A percentile compares a stretch with the other conserved stretches of the same genome.
phyloP scores from a whole-genome alignment of 208 protist species.

The Strigomonas galati region DNA sequence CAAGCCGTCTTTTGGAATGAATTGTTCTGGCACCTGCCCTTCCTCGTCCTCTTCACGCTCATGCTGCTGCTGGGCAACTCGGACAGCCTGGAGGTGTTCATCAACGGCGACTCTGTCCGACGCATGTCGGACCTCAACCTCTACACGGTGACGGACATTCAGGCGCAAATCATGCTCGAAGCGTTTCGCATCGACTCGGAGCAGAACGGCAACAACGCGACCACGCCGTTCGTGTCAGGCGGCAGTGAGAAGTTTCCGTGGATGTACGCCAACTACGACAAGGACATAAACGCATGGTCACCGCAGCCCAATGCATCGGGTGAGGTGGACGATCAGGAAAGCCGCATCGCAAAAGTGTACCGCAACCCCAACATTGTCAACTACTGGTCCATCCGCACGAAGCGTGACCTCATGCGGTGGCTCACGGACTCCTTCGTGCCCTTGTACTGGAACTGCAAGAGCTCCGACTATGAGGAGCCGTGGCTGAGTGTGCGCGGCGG shows the following conservation, averaged over 20 bases:
- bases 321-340: constrained; percentile 21
- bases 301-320: constrained; percentile 15
- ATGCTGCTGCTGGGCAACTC: constrained; percentile 17
- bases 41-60: constrained; percentile 23
- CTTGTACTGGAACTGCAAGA: constrained; percentile 24
- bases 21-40: constrained; percentile 21
- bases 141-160: not conserved
- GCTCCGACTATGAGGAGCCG: constrained; percentile 14
- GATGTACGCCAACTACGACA: constrained; percentile 39
- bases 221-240: constrained; percentile 21
- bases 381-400: constrained; percentile 19
- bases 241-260: constrained; percentile 25
- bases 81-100: not conserved
- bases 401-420: constrained; percentile 30
- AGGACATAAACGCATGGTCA: constrained; percentile 22
- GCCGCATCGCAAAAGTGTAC: constrained; percentile 13
- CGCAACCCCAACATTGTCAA: constrained; percentile 15
- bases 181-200: constrained; percentile 37
- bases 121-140: constrained; percentile 10
- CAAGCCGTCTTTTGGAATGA: constrained; percentile 19
- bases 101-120: constrained; percentile 15
- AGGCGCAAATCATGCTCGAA: constrained; percentile 20
- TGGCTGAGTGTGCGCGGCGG: constrained; percentile 16
- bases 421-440: constrained; percentile 16
- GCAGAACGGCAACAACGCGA: constrained; percentile 8